Base-by-base conservation (phyloP, 2,329 filamentous ascomycete species). In the Plenodomus biglobosus region DNA sequence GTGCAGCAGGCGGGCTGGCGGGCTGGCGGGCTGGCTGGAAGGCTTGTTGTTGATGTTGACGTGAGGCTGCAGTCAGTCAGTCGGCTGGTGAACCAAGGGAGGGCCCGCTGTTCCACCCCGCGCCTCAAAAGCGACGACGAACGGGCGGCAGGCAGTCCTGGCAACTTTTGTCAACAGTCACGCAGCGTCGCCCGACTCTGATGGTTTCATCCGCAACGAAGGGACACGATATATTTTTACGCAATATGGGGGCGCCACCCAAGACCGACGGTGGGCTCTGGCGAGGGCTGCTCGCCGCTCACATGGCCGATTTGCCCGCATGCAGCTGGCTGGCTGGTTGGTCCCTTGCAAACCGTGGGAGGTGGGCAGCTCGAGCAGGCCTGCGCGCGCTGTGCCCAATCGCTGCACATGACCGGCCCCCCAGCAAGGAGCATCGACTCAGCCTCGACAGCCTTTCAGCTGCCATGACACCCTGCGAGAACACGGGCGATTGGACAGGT, bases 211-310 rank as follows among this genome's bases (percentile, higher is more conserved):
- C 8, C 3, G 27, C 6, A 37, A 13, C 52, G 53, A 42, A 53
- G 54, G 15, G 37, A 32, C 53, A 11, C 27, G 32, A 40, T 44
- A 67, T n/a, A n/a, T n/a, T 71, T 69, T 69, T 66, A 71, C 48
- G 52, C 46, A 39, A 38, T 41, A 45, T 50, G 54, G n/a, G n/a
- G n/a, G n/a, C n/a, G n/a, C n/a, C 56, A 50, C 54, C 16, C 53
- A 38, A 42, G 44, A 46, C 52, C 47, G 57, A 47, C 43, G 62
- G 56, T 62, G 64, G n/a, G 61, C 42, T 59, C 66, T 68, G 65
- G 66, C 68, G 59, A 60, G 38, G 50, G 59, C n/a, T n/a, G n/a
- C n/a, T n/a, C n/a, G n/a, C n/a, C n/a, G n/a, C 48, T 56, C 58
- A 57, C 58, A 60, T 59, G 61, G 46, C 43, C 50, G 52, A 42